Conservation (phyloP, 306 rosid genomes). For the Acacia melanoxylon region DNA sequence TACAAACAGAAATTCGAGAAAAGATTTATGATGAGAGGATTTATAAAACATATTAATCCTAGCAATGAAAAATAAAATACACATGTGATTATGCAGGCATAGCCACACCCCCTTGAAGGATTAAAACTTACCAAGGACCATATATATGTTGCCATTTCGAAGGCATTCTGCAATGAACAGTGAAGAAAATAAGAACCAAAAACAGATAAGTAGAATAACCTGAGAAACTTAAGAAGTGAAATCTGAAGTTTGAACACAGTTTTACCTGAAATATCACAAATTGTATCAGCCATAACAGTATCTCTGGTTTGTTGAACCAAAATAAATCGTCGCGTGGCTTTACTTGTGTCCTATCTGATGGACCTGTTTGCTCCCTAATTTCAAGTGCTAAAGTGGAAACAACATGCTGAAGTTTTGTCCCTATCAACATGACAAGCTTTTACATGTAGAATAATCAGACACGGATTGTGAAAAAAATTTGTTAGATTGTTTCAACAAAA, state of each 20-base stretch:
- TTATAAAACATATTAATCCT: not conserved
- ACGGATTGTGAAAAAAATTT: not conserved
- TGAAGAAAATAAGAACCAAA: constrained; percentile 27
- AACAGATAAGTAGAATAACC: not conserved
- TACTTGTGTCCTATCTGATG: constrained; percentile 62
- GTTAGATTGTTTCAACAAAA: not conserved
- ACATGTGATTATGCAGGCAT: not conserved
- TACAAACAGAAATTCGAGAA: constrained; percentile 27
- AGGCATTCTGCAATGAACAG: constrained; percentile 72
- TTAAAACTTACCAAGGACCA: constrained; percentile 85
- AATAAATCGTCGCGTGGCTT: constrained; percentile 87
- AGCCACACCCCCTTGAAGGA: not conserved
- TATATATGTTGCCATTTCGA: constrained; percentile 93
- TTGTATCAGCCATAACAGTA: constrained; percentile 75
- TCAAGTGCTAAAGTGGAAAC: constrained; percentile 92
- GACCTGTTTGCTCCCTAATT: constrained; percentile 62
- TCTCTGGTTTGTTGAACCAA: constrained; percentile 89
- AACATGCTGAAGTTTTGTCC: constrained; percentile 96
- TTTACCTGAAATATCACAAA: constrained; percentile 96
- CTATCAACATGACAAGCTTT: constrained; percentile 93
- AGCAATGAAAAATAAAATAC: not conserved
- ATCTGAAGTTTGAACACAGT: not conserved
- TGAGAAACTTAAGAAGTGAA: not conserved
- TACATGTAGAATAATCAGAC: constrained; percentile 37
- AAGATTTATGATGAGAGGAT: not conserved